Evolutionary conservation across 2,329 filamentous ascomycete genomes (phyloP).

Genomic region (Parastagonospora avenae): DNA sequence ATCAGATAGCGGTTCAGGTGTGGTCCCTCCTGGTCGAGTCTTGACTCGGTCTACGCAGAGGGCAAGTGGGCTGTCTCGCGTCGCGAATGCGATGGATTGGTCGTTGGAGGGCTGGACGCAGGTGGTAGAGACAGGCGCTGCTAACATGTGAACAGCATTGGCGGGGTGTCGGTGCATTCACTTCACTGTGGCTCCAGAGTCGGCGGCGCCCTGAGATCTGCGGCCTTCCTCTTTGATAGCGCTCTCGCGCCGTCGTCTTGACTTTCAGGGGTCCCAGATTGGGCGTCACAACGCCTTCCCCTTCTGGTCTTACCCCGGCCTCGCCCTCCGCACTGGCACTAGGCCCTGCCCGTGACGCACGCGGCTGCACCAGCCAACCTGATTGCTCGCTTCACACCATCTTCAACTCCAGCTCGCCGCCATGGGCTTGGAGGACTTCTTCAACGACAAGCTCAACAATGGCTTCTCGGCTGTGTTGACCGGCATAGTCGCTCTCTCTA

Average conservation of each 20-base stretch:
- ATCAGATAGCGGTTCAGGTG: slow-evolving; percentile 34
- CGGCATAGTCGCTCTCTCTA: slow-evolving; percentile 51
- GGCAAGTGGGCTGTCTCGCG: slow-evolving; percentile 11
- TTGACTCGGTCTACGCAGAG: slow-evolving; percentile 21
- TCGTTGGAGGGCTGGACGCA: neutral
- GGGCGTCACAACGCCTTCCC: slow-evolving; percentile 19
- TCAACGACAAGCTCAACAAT: slow-evolving; percentile 25
- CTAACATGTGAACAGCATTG: neutral
- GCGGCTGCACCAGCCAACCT: slow-evolving; percentile 13
- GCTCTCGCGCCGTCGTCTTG: slow-evolving; percentile 7
- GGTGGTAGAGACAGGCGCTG: neutral
- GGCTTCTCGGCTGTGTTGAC: slow-evolving; percentile 47
- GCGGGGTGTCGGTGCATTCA: slow-evolving; percentile 5
- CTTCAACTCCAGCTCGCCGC: slow-evolving; percentile 10
- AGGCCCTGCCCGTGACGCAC: slow-evolving; percentile 16
- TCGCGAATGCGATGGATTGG: neutral
- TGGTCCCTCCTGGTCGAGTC: slow-evolving; percentile 22
- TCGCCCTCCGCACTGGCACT: slow-evolving; percentile 16
- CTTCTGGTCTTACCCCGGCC: slow-evolving; percentile 19
- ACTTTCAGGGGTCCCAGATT: slow-evolving; percentile 29
- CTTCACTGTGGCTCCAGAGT: neutral
- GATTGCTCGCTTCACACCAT: slow-evolving; percentile 18
- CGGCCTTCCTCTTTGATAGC: slow-evolving; percentile 8
- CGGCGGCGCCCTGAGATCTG: neutral
- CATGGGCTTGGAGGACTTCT: slow-evolving; percentile 42